Percentiles rank a stretch among this genome's conserved stretches.
Evolutionary conservation across 176 grass and related monocot species (phyloP).

Genomic region (Leersia perrieri): DNA sequence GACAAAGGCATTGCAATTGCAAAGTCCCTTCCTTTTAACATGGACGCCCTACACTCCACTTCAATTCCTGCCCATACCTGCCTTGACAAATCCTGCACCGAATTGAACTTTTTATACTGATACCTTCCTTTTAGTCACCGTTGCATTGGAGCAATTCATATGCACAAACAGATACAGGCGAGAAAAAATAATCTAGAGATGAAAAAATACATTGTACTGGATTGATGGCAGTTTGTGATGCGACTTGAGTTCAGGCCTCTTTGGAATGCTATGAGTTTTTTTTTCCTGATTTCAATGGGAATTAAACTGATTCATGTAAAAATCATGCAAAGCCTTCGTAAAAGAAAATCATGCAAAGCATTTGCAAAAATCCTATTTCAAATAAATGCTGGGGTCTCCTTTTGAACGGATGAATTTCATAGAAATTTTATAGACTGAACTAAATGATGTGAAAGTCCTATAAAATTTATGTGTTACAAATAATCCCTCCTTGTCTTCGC

Average conservation of each 20-base stretch:
- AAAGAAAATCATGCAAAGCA: not conserved
- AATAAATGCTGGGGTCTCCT: too few species aligned
- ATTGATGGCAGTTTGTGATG: not conserved
- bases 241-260: not conserved
- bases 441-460: too few species aligned
- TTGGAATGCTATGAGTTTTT: not conserved
- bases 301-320: too few species aligned
- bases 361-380: not conserved
- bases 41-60: not conserved
- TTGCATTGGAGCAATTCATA: not conserved
- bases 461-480: too few species aligned
- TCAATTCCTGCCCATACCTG: not conserved
- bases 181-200: not conserved
- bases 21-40: conserved; percentile 3
- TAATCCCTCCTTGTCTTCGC: too few species aligned
- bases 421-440: too few species aligned
- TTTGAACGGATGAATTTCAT: too few species aligned
- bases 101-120: not conserved
- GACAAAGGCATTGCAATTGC: not conserved
- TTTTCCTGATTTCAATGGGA: not conserved
- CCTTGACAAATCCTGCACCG: not conserved
- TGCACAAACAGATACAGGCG: not conserved
- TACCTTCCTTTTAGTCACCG: not conserved
- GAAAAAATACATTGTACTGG: not conserved
- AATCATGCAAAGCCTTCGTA: too few species aligned